A percentile compares a stretch with the other conserved stretches of the same genome.
Conservation (phyloP, 2,329 filamentous ascomycete genomes). For the Pseudogymnoascus sp. region DNA sequence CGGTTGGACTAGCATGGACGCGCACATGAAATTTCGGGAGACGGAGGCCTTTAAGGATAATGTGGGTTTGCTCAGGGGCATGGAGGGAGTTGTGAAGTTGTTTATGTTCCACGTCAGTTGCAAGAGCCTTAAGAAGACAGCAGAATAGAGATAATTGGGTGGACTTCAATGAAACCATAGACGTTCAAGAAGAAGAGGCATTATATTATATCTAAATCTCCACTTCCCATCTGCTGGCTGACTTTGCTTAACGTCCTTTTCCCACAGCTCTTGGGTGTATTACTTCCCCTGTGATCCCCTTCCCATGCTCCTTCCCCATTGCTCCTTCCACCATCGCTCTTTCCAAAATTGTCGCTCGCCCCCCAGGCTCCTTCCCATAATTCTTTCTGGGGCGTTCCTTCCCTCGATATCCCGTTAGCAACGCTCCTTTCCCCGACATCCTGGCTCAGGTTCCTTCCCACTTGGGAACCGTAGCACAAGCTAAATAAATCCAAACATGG, state of each 20-base stretch:
- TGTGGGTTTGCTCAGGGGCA: constrained; percentile 16
- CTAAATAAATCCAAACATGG: too few species aligned
- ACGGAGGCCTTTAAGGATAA: constrained; percentile 30
- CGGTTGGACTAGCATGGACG: constrained; percentile 33
- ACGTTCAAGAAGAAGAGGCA: neutral
- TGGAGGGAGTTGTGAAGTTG: constrained; percentile 20
- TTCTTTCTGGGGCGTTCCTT: neutral
- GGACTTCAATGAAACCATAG: neutral
- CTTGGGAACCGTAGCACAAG: neutral
- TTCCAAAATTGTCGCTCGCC: too few species aligned
- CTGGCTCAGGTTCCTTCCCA: neutral
- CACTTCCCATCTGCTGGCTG: too few species aligned
- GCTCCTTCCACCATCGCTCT: neutral
- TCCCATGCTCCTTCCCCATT: neutral
- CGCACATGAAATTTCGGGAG: constrained; percentile 31
- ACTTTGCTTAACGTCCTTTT: neutral
- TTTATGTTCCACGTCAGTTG: constrained; percentile 19
- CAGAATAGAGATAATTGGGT: neutral
- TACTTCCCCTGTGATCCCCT: neutral
- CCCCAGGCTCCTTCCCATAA: too few species aligned
- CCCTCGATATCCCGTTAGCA: neutral
- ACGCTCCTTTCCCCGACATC: neutral
- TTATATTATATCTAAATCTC: neutral
- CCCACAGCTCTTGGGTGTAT: too few species aligned
- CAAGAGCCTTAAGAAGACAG: neutral